Conservation (phyloP, 805 yeast species). For the Yamadazyma ubonensis region DNA sequence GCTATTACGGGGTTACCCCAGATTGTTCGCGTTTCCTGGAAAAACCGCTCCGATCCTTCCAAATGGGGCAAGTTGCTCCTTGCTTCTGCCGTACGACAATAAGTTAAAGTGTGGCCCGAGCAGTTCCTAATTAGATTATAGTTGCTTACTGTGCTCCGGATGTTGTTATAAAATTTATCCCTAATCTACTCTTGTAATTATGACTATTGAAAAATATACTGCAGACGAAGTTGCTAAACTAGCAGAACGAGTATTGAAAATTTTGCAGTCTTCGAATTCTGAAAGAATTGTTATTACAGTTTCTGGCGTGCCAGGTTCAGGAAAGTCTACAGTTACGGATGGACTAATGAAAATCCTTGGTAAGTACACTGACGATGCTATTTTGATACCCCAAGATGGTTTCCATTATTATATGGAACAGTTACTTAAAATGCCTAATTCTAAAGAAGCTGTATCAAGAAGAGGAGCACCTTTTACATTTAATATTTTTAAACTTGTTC, state of each 20-base stretch:
- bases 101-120: not conserved
- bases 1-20: constrained; percentile 1
- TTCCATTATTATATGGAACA: constrained; percentile 34
- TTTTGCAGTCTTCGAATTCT: not conserved
- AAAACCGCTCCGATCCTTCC: not conserved
- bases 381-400: constrained; percentile 41
- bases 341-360: constrained; percentile 34
- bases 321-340: constrained; percentile 69
- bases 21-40: not conserved
- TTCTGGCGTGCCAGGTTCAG: constrained; percentile 87
- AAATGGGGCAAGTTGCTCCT: constrained; percentile 6
- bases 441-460: constrained; percentile 54
- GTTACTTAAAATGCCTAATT: constrained; percentile 45
- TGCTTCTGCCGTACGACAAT: not conserved
- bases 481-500: constrained; percentile 49
- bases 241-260: constrained; percentile 4
- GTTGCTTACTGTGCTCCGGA: not conserved
- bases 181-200: not conserved
- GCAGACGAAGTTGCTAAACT: constrained; percentile 6
- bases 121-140: not conserved
- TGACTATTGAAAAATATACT: constrained; percentile 8
- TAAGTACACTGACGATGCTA: constrained; percentile 14
- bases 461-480: constrained; percentile 90
- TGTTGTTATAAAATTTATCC: too few relatives aligned
- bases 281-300: constrained; percentile 53